Evolutionary conservation across 73 alveolate species (phyloP), one percentile per base, ranked within the genome.

Genomic region (Loxodes magnus): DNA sequence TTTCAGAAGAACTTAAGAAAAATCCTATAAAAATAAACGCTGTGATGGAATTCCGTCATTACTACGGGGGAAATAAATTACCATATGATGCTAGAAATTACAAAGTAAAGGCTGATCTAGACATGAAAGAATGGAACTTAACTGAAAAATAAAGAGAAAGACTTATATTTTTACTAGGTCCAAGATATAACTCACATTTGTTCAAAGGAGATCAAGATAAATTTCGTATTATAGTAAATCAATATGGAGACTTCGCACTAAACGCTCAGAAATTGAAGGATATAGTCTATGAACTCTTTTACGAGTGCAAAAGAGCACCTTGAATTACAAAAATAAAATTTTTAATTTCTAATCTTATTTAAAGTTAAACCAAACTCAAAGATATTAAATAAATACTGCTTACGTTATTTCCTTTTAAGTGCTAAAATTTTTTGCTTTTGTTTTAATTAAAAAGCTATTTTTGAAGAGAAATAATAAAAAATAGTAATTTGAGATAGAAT

Each of bases 231-330:
- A 56, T 31, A 4, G 59, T 38, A 12, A 57, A 52, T n/a, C 54
- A 35, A 2, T 64, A 36, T 56, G 21, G 50, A 21, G 35, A 54
- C 6, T 23, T 38, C 5, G 31, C 4, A n/a, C 19, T 35, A 30
- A 64, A 64, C 23, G 22, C 34, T 34, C 72, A 55, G 19, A 64
- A 57, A 52, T 60, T 69, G 35, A 36, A 43, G 16, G 74, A 64
- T 35, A 64, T 64, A 41, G 43, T 52, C 10, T 35, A 64, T 37
- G 77, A 64, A 16, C 12, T 64, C 10, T 64, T 31, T 29, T 28
- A 35, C 15, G 77, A 64, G 30, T 49, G 62, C 9, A 31, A 53
- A 10, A 64, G 77, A 64, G 77, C 77, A 4, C 77, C 77, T 9
- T 46, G 27, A 25, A 19, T n/a, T 39, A 39, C n/a, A n/a, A n/a